Percentiles rank a stretch among this genome's conserved stretches.
Conservation (phyloP, 2,329 filamentous ascomycete genomes). For the Talaromyces sp. region DNA sequence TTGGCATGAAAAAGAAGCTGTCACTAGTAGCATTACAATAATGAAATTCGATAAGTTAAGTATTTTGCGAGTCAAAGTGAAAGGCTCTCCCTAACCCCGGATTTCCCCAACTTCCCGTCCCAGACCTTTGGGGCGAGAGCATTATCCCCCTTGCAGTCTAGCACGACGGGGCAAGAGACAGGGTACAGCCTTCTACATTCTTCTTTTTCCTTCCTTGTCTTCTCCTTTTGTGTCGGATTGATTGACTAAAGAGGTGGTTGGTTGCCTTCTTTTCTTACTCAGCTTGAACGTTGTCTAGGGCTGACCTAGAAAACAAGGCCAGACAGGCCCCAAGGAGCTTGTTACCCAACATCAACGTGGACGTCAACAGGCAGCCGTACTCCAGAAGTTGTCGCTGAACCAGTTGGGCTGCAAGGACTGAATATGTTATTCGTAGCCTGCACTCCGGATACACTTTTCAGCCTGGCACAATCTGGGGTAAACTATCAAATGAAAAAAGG, state of each 20-base stretch:
- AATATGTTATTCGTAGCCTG: background rate
- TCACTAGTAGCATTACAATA: too few relatives aligned
- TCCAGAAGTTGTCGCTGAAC: too few relatives aligned
- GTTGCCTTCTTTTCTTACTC: background rate
- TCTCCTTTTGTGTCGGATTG: background rate
- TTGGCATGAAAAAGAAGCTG: too few relatives aligned
- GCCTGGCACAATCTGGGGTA: background rate
- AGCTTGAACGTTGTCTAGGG: too few relatives aligned
- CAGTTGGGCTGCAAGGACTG: background rate
- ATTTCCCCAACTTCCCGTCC: background rate
- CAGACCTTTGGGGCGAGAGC: background rate
- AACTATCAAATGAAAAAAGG: background rate
- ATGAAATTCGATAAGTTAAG: too few relatives aligned
- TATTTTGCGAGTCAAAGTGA: too few relatives aligned
- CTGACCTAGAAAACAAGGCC: too few relatives aligned
- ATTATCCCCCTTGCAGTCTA: background rate
- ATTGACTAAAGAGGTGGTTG: background rate
- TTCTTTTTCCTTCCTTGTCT: background rate
- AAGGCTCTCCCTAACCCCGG: background rate
- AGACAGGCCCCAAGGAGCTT: too few relatives aligned
- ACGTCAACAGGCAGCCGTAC: too few relatives aligned
- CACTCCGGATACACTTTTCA: background rate
- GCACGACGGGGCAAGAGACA: background rate
- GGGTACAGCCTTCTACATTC: background rate
- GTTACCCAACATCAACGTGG: too few relatives aligned